phyloP scores from a whole-genome alignment of 2,329 filamentous ascomycete species.

The Arthrobotrys musiformis region DNA sequence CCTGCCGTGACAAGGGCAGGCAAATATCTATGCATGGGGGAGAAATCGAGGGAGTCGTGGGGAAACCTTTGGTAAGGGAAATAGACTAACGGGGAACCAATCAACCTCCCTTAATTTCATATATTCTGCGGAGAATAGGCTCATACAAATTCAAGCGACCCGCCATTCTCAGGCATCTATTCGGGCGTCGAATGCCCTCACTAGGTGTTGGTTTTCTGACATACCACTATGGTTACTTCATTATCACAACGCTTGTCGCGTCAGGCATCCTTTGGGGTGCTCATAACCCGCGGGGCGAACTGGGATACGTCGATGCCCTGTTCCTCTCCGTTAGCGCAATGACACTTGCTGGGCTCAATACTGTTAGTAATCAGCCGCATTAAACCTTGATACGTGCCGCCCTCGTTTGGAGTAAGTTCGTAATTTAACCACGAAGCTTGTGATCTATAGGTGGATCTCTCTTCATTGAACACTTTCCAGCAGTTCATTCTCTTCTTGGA shows the following conservation, averaged over 20 bases:
- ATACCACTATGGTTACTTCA: conserved; percentile 53
- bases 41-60: too few species aligned
- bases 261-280: conserved; percentile 49
- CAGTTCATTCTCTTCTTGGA: conserved; percentile 74
- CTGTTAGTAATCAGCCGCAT: conserved; percentile 65
- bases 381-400: background rate
- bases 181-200: conserved; percentile 33
- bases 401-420: conserved; percentile 15
- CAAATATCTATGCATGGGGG: conserved; percentile 32
- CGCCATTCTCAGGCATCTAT: conserved; percentile 31
- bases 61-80: background rate
- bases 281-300: conserved; percentile 33
- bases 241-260: conserved; percentile 49
- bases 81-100: conserved; percentile 20
- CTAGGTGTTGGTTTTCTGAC: conserved; percentile 48
- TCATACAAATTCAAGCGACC: conserved; percentile 54
- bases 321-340: conserved; percentile 75
- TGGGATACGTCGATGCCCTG: conserved; percentile 73
- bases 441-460: conserved; percentile 56
- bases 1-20: conserved; percentile 22
- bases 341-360: conserved; percentile 75
- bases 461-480: conserved; percentile 72
- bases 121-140: conserved; percentile 21
- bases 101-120: conserved; percentile 12
- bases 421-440: conserved; percentile 35